Base-by-base conservation (phyloP, 352 stramenopile species). In the Phytophthora multivora region DNA sequence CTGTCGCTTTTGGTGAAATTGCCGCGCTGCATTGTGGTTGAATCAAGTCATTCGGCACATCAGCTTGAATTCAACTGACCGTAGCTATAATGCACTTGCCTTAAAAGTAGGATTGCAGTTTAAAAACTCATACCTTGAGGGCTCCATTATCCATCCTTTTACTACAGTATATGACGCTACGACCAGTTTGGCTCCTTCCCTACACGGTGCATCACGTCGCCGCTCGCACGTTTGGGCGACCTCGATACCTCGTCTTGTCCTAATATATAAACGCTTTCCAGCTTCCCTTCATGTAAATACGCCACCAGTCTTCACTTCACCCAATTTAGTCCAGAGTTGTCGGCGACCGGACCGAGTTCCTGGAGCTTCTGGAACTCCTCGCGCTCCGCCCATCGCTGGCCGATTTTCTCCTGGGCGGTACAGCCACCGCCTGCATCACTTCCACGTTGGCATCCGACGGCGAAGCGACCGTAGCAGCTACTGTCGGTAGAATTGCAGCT, bases 331-430 rank as follows among this genome's bases (percentile, higher is more conserved):
- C 41, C 21, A 50, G 40, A n/a, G 47, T 56, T 21, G 57, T 58
- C 12, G 58, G 51, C 13, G 58, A 71, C 26, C 57, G 51, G 46
- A 59, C 33, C 23, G 51, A 68, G 47, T 59, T 71, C 49, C 42
- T 70, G 12, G 57, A 70, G 28, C 48, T 70, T 26, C 43, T 53
- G 6, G 63, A 62, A 38, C 26, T 68, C 15, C 59, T 54, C 9
- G 52, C 61, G 18, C 35, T 73, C 41, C 59, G 54, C 39, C 51
- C 52, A 6, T 69, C 59, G 21, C 41, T 59, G n/a, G 45, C 36
- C 16, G 48, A 69, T 53, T 69, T 73, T 60, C 64, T 65, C 36
- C 48, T 51, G 5, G 53, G 26, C n/a, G 50, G 16, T 36, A 74
- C 43, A 12, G 60, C 55, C 56, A 65, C 26, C 39, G 50, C 56